A percentile compares a stretch with the other conserved stretches of the same genome.
Conservation (phyloP, 2,329 filamentous ascomycete genomes). For the Diaporthe ilicicola region DNA sequence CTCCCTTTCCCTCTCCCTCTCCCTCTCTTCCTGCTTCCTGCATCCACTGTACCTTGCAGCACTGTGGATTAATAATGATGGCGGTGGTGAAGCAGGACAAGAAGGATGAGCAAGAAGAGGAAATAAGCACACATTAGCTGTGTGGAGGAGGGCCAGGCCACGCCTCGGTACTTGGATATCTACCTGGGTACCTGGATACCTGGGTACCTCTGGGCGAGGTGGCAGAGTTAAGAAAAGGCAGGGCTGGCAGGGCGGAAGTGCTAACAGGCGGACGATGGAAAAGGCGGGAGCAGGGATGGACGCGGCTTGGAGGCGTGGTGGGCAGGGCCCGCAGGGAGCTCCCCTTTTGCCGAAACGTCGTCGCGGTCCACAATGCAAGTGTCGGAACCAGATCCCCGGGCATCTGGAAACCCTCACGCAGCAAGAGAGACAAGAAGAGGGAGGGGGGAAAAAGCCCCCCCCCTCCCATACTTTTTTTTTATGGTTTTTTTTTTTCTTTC, state of each 20-base stretch:
- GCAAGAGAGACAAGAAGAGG: background rate
- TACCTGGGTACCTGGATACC: background rate
- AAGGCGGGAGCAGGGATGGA: slow-evolving; percentile 21
- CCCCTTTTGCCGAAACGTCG: slow-evolving; percentile 9
- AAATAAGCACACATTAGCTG: slow-evolving; percentile 24
- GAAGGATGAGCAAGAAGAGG: background rate
- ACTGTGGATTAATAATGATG: slow-evolving; percentile 22
- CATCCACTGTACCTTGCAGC: slow-evolving; percentile 9
- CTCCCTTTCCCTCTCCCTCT: background rate
- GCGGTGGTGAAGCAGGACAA: slow-evolving; percentile 8
- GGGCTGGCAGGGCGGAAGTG: background rate
- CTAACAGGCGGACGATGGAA: slow-evolving; percentile 23
- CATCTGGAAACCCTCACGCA: slow-evolving; percentile 17
- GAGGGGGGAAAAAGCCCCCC: background rate
- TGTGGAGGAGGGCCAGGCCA: slow-evolving; percentile 13
- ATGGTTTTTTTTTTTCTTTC: background rate
- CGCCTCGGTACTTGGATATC: background rate
- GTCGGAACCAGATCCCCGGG: slow-evolving; percentile 23
- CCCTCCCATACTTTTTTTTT: background rate
- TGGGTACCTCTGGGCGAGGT: background rate
- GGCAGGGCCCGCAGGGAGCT: slow-evolving; percentile 13
- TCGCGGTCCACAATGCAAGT: slow-evolving; percentile 10
- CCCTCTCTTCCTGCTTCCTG: background rate
- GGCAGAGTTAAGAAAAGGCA: slow-evolving; percentile 6
- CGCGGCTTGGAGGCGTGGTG: slow-evolving; percentile 6